These are phyloP conservation scores for Gremmenia infestans DNA, from an alignment of 2,329 filamentous ascomycete species.

Conservation along the genomic window DNA sequence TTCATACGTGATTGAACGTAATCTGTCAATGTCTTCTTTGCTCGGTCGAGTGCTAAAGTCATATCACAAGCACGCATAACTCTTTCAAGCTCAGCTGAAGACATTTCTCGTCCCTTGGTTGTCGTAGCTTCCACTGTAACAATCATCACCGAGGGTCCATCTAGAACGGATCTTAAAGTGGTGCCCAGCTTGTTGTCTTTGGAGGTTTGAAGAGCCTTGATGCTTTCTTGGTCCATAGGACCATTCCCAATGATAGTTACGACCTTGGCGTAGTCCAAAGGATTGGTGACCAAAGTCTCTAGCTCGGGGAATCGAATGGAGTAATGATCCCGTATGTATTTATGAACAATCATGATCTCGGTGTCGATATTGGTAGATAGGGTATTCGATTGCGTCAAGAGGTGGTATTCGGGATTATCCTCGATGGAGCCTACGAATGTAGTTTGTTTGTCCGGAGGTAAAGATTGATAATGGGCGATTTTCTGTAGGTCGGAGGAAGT, in stretches of 20 bases:
- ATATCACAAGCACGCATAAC: conserved; percentile 80
- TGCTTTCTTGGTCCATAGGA: conserved; percentile 73
- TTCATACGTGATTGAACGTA: conserved; percentile 98
- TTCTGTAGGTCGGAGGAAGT: conserved; percentile 63
- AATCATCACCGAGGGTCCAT: conserved; percentile 89
- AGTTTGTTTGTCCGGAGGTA: conserved; percentile 59
- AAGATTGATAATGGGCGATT: conserved; percentile 71
- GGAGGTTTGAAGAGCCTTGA: conserved; percentile 72
- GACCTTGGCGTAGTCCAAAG: conserved; percentile 91
- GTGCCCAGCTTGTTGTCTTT: conserved; percentile 72
- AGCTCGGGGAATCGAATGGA: conserved; percentile 90
- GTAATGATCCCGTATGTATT: conserved; percentile 94
- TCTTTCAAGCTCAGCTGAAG: conserved; percentile 65
- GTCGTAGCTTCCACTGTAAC: conserved; percentile 93
- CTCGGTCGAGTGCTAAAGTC: conserved; percentile 79
- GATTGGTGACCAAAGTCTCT: conserved; percentile 83
- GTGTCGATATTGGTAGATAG: conserved; percentile 89
- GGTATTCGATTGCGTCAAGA: conserved; percentile 82
- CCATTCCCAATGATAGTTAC: conserved; percentile 91
- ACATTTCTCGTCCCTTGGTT: conserved; percentile 75
- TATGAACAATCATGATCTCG: conserved; percentile 90
- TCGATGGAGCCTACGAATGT: conserved; percentile 76
- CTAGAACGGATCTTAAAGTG: conserved; percentile 74
- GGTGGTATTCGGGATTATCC: conserved; percentile 86
- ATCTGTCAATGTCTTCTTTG: conserved; percentile 81